phyloP scores from a whole-genome alignment of 2,329 filamentous ascomycete species.

The Colletotrichum phormii region DNA sequence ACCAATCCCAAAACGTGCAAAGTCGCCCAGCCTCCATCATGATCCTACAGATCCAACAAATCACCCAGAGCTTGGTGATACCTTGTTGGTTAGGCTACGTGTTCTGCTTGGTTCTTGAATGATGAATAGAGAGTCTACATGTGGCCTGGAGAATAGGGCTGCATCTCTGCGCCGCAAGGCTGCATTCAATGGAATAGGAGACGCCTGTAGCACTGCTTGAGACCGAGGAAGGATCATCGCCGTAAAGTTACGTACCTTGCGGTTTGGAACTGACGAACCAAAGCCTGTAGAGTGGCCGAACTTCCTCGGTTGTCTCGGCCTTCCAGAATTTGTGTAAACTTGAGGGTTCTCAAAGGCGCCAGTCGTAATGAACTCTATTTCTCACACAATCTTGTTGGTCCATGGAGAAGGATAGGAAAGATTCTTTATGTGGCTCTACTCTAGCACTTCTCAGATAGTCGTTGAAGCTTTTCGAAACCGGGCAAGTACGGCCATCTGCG shows the following conservation, averaged over 20 bases:
- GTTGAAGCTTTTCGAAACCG: not conserved
- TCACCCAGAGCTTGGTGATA: not conserved
- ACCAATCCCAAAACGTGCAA: conserved; percentile 24
- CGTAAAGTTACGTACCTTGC: conserved; percentile 11
- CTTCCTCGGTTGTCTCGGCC: conserved; percentile 19
- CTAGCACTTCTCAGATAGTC: not conserved
- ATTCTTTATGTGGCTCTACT: not conserved
- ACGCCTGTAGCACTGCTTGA: not conserved
- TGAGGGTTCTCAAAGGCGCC: not conserved
- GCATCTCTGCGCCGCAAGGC: conserved; percentile 7
- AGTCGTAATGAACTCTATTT: not conserved
- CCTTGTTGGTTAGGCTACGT: not conserved
- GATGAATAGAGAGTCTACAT: not conserved
- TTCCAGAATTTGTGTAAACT: not conserved
- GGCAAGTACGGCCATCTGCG: not conserved
- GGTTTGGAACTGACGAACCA: conserved; percentile 7
- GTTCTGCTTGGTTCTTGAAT: not conserved
- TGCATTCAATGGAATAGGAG: not conserved
- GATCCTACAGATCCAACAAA: not conserved
- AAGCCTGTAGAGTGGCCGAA: not conserved
- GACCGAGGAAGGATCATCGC: conserved; percentile 16
- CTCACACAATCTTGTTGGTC: too few species aligned
- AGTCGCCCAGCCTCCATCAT: conserved; percentile 2
- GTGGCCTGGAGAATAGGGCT: not conserved
- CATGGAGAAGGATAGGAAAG: not conserved